Percentiles rank a stretch among this genome's conserved stretches.
phyloP scores from a whole-genome alignment of 2,329 filamentous ascomycete genomes.

The Chrysosporium keratinophilum region DNA sequence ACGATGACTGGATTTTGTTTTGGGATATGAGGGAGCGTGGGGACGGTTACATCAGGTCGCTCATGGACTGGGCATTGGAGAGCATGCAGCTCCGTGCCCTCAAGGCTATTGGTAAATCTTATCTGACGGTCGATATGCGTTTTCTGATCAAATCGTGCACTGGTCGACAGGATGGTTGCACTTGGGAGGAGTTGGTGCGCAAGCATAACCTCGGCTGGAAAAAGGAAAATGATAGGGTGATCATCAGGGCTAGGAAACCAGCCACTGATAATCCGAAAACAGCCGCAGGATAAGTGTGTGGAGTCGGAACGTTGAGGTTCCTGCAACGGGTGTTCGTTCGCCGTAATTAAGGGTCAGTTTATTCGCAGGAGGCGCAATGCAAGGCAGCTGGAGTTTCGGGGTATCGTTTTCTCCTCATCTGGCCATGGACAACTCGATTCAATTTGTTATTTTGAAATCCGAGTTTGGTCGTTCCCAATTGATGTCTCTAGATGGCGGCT shows the following conservation, averaged over 20 bases:
- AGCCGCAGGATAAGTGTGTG: not conserved
- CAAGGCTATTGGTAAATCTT: conserved; percentile 76
- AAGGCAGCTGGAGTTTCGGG: conserved; percentile 3
- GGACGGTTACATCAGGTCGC: conserved; percentile 65
- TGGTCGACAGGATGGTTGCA: conserved; percentile 33
- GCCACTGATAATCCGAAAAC: not conserved
- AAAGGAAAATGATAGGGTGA: conserved; percentile 57
- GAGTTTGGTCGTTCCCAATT: conserved; percentile 62
- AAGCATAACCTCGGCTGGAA: conserved; percentile 77
- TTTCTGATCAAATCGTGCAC: conserved; percentile 48
- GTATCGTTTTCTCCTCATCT: not conserved
- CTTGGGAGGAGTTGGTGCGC: conserved; percentile 61
- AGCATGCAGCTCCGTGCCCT: conserved; percentile 65
- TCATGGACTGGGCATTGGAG: conserved; percentile 73
- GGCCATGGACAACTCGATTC: conserved; percentile 27
- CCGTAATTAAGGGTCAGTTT: not conserved
- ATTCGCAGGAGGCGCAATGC: not conserved
- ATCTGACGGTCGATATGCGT: conserved; percentile 67
- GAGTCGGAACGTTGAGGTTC: not conserved
- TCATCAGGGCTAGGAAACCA: conserved; percentile 49
- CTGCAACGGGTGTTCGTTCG: not conserved
- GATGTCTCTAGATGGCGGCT: conserved; percentile 43
- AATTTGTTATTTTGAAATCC: conserved; percentile 58
- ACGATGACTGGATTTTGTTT: conserved; percentile 75
- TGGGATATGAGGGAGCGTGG: conserved; percentile 60